Evolutionary conservation across 2,329 filamentous ascomycete species (phyloP), one percentile per base, ranked within the genome.

Genomic region (Monilinia fructigena): DNA sequence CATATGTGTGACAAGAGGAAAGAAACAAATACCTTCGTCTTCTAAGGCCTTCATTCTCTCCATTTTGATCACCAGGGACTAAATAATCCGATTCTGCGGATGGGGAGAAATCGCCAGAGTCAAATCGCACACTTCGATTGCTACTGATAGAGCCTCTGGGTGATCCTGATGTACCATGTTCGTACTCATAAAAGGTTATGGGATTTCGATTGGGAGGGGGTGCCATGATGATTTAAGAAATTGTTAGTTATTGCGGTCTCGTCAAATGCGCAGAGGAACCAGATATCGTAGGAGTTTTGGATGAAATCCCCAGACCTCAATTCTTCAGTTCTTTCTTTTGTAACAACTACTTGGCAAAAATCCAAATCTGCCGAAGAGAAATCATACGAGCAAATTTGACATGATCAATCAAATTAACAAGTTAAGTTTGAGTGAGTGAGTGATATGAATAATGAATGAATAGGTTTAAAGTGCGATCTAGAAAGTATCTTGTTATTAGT

Each of bases 111-210:
- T 59, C 38, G 23, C 67, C 71, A 4, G 40, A 70, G 47, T 71
- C 70, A 65, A 76, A 76, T 23, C 69, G 71, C 20, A 76, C 69
- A 68, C 73, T 76, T 48, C 74, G 68, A 42, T 61, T 50, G 16
- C 69, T 71, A 50, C 74, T 74, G 4, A 76, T 66, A 55, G 75
- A 76, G 38, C 72, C 66, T 70, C 74, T 68, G 52, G 72, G 71
- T 11, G 73, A 71, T 14, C 31, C 45, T 38, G 63, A 65, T 45
- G 74, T 74, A 0, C 75, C 75, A 70, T 76, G 75, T 55, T 76
- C 73, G 63, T 77, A 77, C 42, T 76, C 75, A 54, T 75, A 72
- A 68, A 72, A 76, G 50, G 68, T 75, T 10, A 66, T 70, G 20
- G 75, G 75, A 60, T 74, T 75, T 48, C 58, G 58, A 52, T 40